Conservation (phyloP, 2,329 filamentous ascomycete genomes). For the Epichloe typhina region DNA sequence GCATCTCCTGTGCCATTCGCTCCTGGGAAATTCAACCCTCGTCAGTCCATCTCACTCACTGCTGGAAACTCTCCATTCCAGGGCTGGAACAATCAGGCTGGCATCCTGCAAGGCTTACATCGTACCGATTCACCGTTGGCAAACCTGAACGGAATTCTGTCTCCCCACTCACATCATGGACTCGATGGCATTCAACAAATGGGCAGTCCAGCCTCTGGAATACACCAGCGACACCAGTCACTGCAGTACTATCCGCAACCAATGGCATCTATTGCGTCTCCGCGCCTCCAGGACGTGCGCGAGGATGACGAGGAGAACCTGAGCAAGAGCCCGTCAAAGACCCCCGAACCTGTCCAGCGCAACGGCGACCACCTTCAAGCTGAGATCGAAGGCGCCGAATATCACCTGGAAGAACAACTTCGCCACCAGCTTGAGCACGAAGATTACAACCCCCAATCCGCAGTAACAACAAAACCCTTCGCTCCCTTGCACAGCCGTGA, state of each 20-base stretch:
- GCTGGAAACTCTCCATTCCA: constrained; percentile 54
- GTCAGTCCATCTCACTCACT: constrained; percentile 59
- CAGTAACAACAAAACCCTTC: constrained; percentile 13
- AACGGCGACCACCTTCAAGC: constrained; percentile 63
- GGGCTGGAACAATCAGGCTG: constrained; percentile 44
- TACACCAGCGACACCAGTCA: constrained; percentile 46
- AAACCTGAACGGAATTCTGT: constrained; percentile 42
- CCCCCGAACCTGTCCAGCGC: constrained; percentile 34
- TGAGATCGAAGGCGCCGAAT: constrained; percentile 75
- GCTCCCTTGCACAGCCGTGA: constrained; percentile 27
- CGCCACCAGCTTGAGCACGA: constrained; percentile 68
- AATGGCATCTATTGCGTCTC: constrained; percentile 41
- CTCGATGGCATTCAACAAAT: constrained; percentile 33
- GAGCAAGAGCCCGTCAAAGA: constrained; percentile 39
- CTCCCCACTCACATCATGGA: constrained; percentile 51
- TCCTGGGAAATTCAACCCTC: constrained; percentile 48
- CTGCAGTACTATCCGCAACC: constrained; percentile 44
- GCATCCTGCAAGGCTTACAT: constrained; percentile 38
- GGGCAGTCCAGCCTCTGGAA: constrained; percentile 27
- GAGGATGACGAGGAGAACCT: constrained; percentile 55
- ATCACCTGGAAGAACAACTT: constrained; percentile 69
- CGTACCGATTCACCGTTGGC: constrained; percentile 50
- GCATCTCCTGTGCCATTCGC: constrained; percentile 62
- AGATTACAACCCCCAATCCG: constrained; percentile 53
- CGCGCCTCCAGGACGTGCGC: constrained; percentile 56